phyloP scores from a whole-genome alignment of 108 stramenopile genomes.

The Nitzschia putrida region DNA sequence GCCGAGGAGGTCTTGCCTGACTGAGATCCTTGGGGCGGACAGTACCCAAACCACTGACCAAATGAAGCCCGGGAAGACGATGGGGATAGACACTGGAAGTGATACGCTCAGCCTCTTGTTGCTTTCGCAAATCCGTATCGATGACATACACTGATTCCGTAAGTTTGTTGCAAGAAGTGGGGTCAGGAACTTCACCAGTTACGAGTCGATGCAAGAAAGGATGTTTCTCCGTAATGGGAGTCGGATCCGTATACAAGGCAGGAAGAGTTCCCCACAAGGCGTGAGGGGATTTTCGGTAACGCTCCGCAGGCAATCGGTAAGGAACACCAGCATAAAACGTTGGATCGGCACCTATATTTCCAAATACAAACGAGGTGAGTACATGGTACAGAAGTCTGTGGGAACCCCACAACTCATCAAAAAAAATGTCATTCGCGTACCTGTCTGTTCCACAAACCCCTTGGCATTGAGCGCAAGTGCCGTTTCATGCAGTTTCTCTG shows the following conservation, averaged over 20 bases:
- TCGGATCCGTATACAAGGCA: constrained; percentile 46
- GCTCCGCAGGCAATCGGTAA: constrained; percentile 64
- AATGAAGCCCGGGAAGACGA: constrained; percentile 67
- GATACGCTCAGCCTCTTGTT: constrained; percentile 70
- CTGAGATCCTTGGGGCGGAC: constrained; percentile 38
- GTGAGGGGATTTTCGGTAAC: constrained; percentile 82
- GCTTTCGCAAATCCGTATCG: constrained; percentile 85
- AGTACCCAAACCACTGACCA: constrained; percentile 72
- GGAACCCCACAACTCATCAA: neutral
- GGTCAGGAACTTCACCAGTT: constrained; percentile 15
- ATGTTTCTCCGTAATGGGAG: constrained; percentile 34
- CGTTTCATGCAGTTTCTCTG: constrained; percentile 59
- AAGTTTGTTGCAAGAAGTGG: constrained; percentile 30
- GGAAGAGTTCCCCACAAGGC: constrained; percentile 86
- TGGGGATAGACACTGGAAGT: constrained; percentile 71
- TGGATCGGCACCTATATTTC: constrained; percentile 56
- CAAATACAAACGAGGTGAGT: neutral
- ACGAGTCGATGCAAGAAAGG: constrained; percentile 53
- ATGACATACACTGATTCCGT: constrained; percentile 62
- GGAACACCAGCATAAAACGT: constrained; percentile 68
- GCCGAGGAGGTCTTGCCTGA: constrained; percentile 20
- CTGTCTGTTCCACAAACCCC: constrained; percentile 54
- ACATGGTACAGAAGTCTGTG: constrained; percentile 9
- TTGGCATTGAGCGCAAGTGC: constrained; percentile 42
- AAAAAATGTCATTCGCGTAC: constrained; percentile 27